Percentiles rank a stretch among this genome's conserved stretches.
These are phyloP conservation scores for Saccharomyces paradoxus DNA, from an alignment of 805 yeast species.

Conservation along the genomic window DNA sequence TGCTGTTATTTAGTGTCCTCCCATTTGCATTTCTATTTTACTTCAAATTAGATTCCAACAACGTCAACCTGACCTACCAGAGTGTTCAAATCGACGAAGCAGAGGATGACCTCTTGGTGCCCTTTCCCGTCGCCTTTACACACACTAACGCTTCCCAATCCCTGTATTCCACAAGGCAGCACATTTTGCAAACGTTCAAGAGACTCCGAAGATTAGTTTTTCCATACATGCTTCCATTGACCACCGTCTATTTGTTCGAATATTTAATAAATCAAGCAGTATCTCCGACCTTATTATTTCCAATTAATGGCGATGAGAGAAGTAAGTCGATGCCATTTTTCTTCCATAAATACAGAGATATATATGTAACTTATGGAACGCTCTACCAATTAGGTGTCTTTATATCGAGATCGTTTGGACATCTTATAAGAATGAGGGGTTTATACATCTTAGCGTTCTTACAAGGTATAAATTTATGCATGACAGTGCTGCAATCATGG, in stretches of 20 bases:
- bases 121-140: background rate
- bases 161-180: slow-evolving; percentile 8
- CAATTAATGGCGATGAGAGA: slow-evolving; percentile 38
- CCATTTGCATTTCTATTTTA: slow-evolving; percentile 45
- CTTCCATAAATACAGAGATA: slow-evolving; percentile 65
- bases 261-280: slow-evolving; percentile 88
- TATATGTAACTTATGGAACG: slow-evolving; percentile 85
- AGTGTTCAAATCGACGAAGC: background rate
- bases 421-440: slow-evolving; percentile 48
- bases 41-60: slow-evolving; percentile 20
- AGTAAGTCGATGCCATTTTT: slow-evolving; percentile 38
- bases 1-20: slow-evolving; percentile 50
- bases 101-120: background rate
- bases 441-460: slow-evolving; percentile 57
- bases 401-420: slow-evolving; percentile 77
- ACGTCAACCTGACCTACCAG: background rate
- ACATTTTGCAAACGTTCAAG: slow-evolving; percentile 22
- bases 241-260: slow-evolving; percentile 77
- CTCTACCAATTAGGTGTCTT: slow-evolving; percentile 89
- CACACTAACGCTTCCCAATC: background rate
- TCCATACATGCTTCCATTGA: slow-evolving; percentile 78
- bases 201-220: slow-evolving; percentile 38
- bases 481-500: slow-evolving; percentile 59
- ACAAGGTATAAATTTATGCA: slow-evolving; percentile 54
- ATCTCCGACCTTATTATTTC: slow-evolving; percentile 79